phyloP scores from a whole-genome alignment of 1,284 basidiomycete species.

The Cystobasidium slooffiae region DNA sequence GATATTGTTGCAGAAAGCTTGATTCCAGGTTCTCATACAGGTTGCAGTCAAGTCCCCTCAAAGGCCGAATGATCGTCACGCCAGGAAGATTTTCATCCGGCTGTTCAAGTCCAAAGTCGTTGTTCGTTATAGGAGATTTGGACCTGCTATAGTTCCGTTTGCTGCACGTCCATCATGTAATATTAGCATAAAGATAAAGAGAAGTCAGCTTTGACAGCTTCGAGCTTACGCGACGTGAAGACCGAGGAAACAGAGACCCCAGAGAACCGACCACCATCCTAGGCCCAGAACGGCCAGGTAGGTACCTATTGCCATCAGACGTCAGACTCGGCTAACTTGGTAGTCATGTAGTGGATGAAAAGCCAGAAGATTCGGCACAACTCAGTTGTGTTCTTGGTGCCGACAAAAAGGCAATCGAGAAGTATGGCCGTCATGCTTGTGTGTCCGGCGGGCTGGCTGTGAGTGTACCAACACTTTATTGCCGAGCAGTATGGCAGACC shows the following conservation, averaged over 20 bases:
- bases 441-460: too few relatives aligned
- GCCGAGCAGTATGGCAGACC: too few relatives aligned
- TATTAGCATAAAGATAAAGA: too few relatives aligned
- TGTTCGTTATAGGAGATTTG: background rate
- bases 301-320: slow-evolving; percentile 19
- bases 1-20: slow-evolving; percentile 84
- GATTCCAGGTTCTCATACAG: slow-evolving; percentile 91
- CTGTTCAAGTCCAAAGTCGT: slow-evolving; percentile 14
- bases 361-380: background rate
- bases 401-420: too few relatives aligned
- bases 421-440: too few relatives aligned
- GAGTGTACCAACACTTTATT: too few relatives aligned
- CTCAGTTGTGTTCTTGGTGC: too few relatives aligned
- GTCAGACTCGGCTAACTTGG: background rate
- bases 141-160: slow-evolving; percentile 9
- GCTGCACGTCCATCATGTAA: background rate
- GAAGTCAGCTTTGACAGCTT: background rate
- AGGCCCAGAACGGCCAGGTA: slow-evolving; percentile 24
- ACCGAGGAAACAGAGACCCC: slow-evolving; percentile 41
- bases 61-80: slow-evolving; percentile 85
- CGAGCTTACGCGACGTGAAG: slow-evolving; percentile 40
- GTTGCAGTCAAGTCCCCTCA: slow-evolving; percentile 90
- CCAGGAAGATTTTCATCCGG: slow-evolving; percentile 68
- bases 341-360: background rate
- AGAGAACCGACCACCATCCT: slow-evolving; percentile 30